phyloP scores from a whole-genome alignment of 257 asterid genomes.

The Ilex aquifolium region DNA sequence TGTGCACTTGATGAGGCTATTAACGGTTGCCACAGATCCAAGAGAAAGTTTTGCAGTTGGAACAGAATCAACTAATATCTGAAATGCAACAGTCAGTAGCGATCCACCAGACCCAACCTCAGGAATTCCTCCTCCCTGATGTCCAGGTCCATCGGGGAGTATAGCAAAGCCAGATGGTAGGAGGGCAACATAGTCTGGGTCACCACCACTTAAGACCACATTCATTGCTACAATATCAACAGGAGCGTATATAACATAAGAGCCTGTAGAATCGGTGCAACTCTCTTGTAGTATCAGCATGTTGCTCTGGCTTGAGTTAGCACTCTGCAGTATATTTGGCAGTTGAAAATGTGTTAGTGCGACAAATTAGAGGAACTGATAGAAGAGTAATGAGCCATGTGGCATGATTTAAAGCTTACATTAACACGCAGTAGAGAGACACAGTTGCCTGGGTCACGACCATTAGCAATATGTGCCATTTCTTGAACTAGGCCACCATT shows the following conservation, averaged over 20 bases:
- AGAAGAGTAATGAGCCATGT: not conserved
- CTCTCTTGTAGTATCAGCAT: slow-evolving; percentile 53
- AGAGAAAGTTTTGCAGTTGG: slow-evolving; percentile 53
- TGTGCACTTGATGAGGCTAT: slow-evolving; percentile 48
- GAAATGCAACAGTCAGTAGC: slow-evolving; percentile 45
- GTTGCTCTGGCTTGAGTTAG: slow-evolving; percentile 49
- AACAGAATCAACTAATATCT: slow-evolving; percentile 50
- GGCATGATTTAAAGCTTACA: slow-evolving; percentile 19
- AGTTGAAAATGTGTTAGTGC: not conserved
- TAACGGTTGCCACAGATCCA: slow-evolving; percentile 52
- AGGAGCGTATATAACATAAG: slow-evolving; percentile 48
- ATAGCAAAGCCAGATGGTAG: slow-evolving; percentile 58
- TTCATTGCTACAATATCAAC: slow-evolving; percentile 44
- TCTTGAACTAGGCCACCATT: slow-evolving; percentile 47
- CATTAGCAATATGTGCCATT: slow-evolving; percentile 57
- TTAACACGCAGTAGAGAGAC: slow-evolving; percentile 44
- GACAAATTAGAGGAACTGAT: not conserved
- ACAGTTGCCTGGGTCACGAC: slow-evolving; percentile 45
- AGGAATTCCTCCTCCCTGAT: slow-evolving; percentile 9
- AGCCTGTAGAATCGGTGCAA: slow-evolving; percentile 33
- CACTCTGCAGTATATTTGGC: slow-evolving; percentile 22
- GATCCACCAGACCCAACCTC: slow-evolving; percentile 37
- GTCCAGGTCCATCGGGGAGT: slow-evolving; percentile 41
- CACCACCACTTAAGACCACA: slow-evolving; percentile 44
- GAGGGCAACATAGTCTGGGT: slow-evolving; percentile 49